phyloP scores from a whole-genome alignment of 1,284 basidiomycete genomes.

The Phellinidium pouzarii region DNA sequence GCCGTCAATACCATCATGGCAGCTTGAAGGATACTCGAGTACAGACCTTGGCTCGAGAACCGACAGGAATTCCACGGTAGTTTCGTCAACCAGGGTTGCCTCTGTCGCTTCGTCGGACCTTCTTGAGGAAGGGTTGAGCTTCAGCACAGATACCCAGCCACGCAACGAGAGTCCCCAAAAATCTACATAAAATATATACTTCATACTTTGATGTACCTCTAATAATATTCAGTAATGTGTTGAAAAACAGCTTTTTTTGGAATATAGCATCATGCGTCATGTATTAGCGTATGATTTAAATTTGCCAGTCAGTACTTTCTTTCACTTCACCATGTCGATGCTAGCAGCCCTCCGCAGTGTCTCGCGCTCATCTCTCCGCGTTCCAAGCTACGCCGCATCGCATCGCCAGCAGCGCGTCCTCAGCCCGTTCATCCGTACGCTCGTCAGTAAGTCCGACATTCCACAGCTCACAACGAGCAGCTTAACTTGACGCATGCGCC shows the following conservation, averaged over 20 bases:
- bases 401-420: slow-evolving; percentile 6
- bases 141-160: background rate
- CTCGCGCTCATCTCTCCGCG: slow-evolving; percentile 11
- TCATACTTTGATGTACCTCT: background rate
- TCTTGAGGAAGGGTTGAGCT: background rate
- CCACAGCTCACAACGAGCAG: background rate
- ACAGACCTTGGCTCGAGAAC: background rate
- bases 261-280: background rate
- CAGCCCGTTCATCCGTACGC: slow-evolving; percentile 26
- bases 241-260: background rate
- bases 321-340: slow-evolving; percentile 11
- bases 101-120: background rate
- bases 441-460: slow-evolving; percentile 31
- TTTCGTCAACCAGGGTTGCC: background rate
- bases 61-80: background rate
- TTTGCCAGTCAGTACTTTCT: background rate
- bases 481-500: background rate
- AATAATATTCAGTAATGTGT: background rate
- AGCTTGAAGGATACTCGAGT: slow-evolving; percentile 40
- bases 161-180: background rate
- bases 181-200: background rate
- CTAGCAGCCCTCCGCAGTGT: slow-evolving; percentile 11
- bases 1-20: slow-evolving; percentile 86
- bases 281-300: background rate
- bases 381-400: background rate